Evolutionary conservation across 1,284 basidiomycete species (phyloP).

Genomic region (Pyrrhoderma noxium): DNA sequence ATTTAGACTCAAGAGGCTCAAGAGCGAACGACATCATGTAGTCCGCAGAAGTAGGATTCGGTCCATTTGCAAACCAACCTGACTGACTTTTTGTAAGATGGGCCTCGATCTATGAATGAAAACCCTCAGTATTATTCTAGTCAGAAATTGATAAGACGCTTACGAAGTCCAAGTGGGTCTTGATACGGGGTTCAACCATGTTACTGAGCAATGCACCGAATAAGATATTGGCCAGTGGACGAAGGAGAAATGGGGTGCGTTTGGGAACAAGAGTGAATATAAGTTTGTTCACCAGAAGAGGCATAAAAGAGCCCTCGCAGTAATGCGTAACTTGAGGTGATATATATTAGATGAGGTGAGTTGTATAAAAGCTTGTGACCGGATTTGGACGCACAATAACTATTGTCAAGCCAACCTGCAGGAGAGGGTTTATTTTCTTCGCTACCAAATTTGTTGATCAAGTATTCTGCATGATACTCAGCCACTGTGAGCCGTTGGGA

Average conservation of each 20-base stretch:
- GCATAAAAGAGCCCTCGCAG: constrained; percentile 33
- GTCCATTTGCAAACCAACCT: constrained; percentile 33
- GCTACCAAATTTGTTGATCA: constrained; percentile 38
- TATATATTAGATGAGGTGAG: not conserved
- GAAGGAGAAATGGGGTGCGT: constrained; percentile 31
- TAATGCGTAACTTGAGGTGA: constrained; percentile 36
- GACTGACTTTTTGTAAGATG: constrained; percentile 27
- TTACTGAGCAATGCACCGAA: constrained; percentile 26
- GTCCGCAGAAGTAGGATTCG: constrained; percentile 34
- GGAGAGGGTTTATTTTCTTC: constrained; percentile 31
- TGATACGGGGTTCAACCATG: constrained; percentile 29
- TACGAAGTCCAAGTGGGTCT: constrained; percentile 28
- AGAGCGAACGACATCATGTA: constrained; percentile 35
- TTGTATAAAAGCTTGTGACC: not conserved
- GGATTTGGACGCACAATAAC: constrained; percentile 31
- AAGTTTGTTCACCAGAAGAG: constrained; percentile 30
- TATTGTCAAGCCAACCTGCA: constrained; percentile 32
- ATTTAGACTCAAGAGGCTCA: constrained; percentile 25
- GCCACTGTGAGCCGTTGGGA: not conserved
- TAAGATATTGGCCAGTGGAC: constrained; percentile 28
- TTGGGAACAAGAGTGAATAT: constrained; percentile 29
- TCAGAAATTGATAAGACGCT: constrained; percentile 9
- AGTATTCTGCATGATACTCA: constrained; percentile 37
- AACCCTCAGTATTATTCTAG: too few species aligned
- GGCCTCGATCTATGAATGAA: constrained; percentile 28